Base-by-base conservation (phyloP, 1,284 basidiomycete species). In the Neonothopanus nambi region DNA sequence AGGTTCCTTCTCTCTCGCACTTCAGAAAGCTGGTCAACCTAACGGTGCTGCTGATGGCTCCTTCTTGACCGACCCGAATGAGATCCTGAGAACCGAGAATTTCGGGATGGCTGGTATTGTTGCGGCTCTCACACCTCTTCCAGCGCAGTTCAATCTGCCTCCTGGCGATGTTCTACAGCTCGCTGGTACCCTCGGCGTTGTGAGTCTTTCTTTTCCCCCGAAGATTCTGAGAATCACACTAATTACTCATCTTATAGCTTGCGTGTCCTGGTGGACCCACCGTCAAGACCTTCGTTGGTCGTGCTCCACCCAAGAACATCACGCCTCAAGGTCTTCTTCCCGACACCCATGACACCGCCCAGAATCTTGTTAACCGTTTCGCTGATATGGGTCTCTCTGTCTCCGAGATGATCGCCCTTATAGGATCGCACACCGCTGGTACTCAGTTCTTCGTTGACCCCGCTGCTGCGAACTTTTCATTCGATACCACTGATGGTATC, bases 391-490 rank as follows among this genome's bases (percentile, higher is more conserved):
- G 59, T 3, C 51, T 61, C 48, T 30, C 20, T 28, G 33, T 47
- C 21, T 43, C 51, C 2, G 57, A 61, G 20, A 45, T 57, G 2
- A 61, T 61, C 43, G 59, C 59, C 0, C 51, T 61, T 17, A 55
- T 61, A 18, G 59, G 59, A 9, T 28, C 59, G 3, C 61, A 60
- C 48, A 50, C 55, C 15, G 48, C 57, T 7, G 53, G 50, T 8
- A 59, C 37, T 13, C 61, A 59, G 47, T 52, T 56, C 20, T 57
- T 61, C 48, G 57, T 59, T 33, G 46, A 59, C 35, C 30, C 50
- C 1, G 18, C 46, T 5, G 9, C 18, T 8, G 49, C 42, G 3
- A 41, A 38, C 6, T 20, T 28, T 3, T 6, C 59, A 5, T 53
- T 59, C 9, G 59, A 59, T 38, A 51, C 40, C 3, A 61, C 58